Evolutionary conservation across 2,329 filamentous ascomycete species (phyloP).

Genomic region (Elsinoe australis): DNA sequence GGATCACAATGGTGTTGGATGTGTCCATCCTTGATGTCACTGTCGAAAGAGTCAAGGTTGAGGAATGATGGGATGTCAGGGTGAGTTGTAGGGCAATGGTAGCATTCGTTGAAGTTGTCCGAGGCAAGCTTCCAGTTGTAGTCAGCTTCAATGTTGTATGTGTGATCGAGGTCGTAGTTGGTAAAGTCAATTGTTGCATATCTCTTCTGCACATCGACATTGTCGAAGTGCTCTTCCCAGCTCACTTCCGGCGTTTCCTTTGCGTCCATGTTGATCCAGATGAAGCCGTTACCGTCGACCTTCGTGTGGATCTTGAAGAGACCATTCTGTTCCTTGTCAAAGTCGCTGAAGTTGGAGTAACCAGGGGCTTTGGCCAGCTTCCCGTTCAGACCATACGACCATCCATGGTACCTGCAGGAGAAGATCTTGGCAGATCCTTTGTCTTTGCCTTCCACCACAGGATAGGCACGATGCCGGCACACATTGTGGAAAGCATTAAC

Average conservation of each 20-base stretch:
- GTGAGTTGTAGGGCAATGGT: conserved; percentile 54
- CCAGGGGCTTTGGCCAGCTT: conserved; percentile 54
- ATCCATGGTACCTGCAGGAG: conserved; percentile 55
- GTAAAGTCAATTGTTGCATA: conserved; percentile 43
- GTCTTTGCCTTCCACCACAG: conserved; percentile 45
- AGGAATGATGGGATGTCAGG: conserved; percentile 52
- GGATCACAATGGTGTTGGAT: too few relatives aligned
- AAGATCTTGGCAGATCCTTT: conserved; percentile 47
- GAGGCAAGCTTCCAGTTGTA: conserved; percentile 51
- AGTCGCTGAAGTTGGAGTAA: conserved; percentile 49
- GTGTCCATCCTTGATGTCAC: conserved; percentile 42
- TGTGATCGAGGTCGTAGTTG: conserved; percentile 50
- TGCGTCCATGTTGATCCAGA: conserved; percentile 52
- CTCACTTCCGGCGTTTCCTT: conserved; percentile 38
- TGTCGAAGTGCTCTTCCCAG: conserved; percentile 47
- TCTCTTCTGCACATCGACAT: conserved; percentile 39
- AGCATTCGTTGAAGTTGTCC: conserved; percentile 36
- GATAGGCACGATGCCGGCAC: conserved; percentile 55
- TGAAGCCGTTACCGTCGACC: conserved; percentile 47
- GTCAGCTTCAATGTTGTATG: conserved; percentile 48
- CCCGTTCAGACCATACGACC: conserved; percentile 53
- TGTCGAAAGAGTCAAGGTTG: conserved; percentile 49
- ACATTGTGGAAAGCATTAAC: conserved; percentile 57
- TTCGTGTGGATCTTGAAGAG: conserved; percentile 50
- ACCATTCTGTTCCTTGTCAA: conserved; percentile 50